phyloP scores from a whole-genome alignment of 108 stramenopile genomes.

The Nitzschia sp. region DNA sequence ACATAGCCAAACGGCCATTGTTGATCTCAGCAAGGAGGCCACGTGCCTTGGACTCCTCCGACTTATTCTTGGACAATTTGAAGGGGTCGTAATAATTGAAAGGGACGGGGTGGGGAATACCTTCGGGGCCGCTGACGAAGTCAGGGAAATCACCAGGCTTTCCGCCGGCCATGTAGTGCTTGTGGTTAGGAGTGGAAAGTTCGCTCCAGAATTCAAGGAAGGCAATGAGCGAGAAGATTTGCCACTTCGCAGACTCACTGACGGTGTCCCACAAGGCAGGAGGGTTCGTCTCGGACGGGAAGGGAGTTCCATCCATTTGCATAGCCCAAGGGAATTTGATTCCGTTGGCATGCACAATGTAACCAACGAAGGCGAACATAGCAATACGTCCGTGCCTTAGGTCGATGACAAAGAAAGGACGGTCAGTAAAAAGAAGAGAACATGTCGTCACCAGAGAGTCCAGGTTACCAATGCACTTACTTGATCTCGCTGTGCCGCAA shows the following conservation, averaged over 20 bases:
- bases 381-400: slow-evolving; percentile 76
- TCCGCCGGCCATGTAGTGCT: slow-evolving; percentile 82
- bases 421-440: no score
- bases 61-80: slow-evolving; percentile 51
- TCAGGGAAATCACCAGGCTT: slow-evolving; percentile 73
- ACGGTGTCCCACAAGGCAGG: slow-evolving; percentile 81
- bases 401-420: no score
- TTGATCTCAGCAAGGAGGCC: slow-evolving; percentile 74
- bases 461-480: slow-evolving; percentile 6
- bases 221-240: slow-evolving; percentile 80
- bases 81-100: slow-evolving; percentile 77
- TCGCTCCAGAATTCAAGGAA: slow-evolving; percentile 83
- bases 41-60: slow-evolving; percentile 57
- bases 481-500: slow-evolving; percentile 82
- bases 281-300: slow-evolving; percentile 60
- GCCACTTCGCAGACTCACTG: slow-evolving; percentile 80
- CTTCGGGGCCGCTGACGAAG: slow-evolving; percentile 51
- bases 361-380: slow-evolving; percentile 68
- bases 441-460: no score
- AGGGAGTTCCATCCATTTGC: slow-evolving; percentile 66
- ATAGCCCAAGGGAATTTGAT: slow-evolving; percentile 78
- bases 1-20: slow-evolving; percentile 78
- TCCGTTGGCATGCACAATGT: slow-evolving; percentile 63
- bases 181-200: slow-evolving; percentile 53
- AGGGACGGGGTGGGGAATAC: slow-evolving; percentile 83